A percentile compares a stretch with the other conserved stretches of the same genome.
Evolutionary conservation across 495 filamentous ascomycete species (phyloP).

Genomic region (Talaromyces adpressus): DNA sequence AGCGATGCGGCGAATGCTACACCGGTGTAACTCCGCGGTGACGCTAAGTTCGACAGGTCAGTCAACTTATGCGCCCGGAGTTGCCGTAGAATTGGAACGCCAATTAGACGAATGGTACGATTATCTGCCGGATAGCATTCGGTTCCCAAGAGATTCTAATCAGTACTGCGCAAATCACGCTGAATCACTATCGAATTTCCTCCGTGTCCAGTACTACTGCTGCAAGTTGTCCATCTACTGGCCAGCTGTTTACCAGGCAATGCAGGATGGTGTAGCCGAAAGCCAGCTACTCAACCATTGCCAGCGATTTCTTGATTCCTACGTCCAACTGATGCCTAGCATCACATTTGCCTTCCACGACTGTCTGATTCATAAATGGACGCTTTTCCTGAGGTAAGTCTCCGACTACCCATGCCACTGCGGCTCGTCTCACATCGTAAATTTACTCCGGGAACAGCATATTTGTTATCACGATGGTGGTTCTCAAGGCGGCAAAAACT

Average conservation of each 20-base stretch:
- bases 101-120: conserved; percentile 9
- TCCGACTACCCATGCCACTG: not conserved
- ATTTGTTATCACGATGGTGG: conserved; percentile 5
- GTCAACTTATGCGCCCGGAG: conserved; percentile 3
- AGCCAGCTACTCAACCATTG: conserved; percentile 5
- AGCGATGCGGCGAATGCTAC: conserved; percentile 5
- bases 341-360: conserved; percentile 3
- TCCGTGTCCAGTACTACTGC: conserved; percentile 8
- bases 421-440: not conserved
- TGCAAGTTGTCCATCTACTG: conserved; percentile 8
- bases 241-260: conserved; percentile 7
- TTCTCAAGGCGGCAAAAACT: not conserved
- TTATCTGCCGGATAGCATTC: conserved; percentile 7
- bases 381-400: conserved; percentile 6
- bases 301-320: conserved; percentile 3
- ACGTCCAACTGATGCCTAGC: conserved; percentile 4
- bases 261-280: conserved; percentile 6
- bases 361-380: conserved; percentile 6
- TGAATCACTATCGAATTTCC: conserved; percentile 4
- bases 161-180: not conserved
- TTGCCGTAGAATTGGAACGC: conserved; percentile 5
- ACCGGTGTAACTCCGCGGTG: conserved; percentile 3
- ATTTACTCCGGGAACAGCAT: conserved; percentile 1
- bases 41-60: conserved; percentile 5
- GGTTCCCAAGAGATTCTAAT: conserved; percentile 5